Evolutionary conservation across 2,329 filamentous ascomycete species (phyloP), one percentile per base, ranked within the genome.

Genomic region (Calcarisporium arbuscula): DNA sequence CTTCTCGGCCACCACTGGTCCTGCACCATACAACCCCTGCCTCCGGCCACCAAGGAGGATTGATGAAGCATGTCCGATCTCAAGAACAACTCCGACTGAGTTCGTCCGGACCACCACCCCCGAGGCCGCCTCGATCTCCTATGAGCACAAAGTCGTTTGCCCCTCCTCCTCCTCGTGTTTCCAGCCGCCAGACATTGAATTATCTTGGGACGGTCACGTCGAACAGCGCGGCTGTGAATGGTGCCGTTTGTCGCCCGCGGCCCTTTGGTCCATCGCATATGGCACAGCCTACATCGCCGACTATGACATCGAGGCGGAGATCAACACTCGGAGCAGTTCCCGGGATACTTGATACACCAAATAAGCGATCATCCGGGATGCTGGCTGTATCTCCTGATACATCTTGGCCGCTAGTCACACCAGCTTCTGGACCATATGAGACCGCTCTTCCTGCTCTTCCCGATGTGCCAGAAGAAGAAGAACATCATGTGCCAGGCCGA

Each of bases 381-480:
- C 50, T 67, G 23, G 62, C 64, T 16, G 64, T 62, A 16, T 47
- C 61, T 6, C 61, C 63, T 19, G 60, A 66, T 30, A 47, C 50
- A 12, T 61, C 67, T 34, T 70, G 67, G 67, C 67, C 51, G 11
- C 47, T 62, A 17, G 43, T 49, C 6, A 48, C 36, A 14, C 42
- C 50, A 10, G 42, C 36, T 11, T 38, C 47, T 28, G 30, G 39
- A 12, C 40, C 58, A 8, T 67, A 60, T 39, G 67, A 69, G 34
- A 57, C 50, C 10, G 57, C 66, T 15, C 58, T 82, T 14, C 65
- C 75, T 10, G 57, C 66, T 15, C 58, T 82, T 14, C 65, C 75
- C 6, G 70, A 79, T 45, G 76, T 81, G 5, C 73, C 76, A 1
- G 77, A 81, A 48, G 77, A 81, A 47, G 77, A 81, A 21, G 77